A percentile compares a stretch with the other conserved stretches of the same genome.
phyloP scores from a whole-genome alignment of 192 early-diverging fungal genomes.

The Coemansia sp. region DNA sequence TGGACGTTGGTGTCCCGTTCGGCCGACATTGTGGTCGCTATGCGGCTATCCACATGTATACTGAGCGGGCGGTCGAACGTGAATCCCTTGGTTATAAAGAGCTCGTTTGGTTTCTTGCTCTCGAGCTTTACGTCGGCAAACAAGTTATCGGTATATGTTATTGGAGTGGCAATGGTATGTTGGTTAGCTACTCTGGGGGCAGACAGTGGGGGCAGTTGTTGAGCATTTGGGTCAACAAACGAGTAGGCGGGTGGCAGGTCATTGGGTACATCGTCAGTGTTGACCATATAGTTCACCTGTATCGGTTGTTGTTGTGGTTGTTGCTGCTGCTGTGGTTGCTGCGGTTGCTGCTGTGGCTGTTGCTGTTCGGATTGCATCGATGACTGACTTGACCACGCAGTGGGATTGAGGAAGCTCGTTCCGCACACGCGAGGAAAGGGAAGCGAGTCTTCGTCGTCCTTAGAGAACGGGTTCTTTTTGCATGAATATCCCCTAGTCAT shows the following conservation, averaged over 20 bases:
- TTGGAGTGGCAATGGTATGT: not conserved
- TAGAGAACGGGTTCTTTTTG: not conserved
- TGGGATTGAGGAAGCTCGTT: not conserved
- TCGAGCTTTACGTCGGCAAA: conserved; percentile 14
- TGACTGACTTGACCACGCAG: not conserved
- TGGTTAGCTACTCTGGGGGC: not conserved
- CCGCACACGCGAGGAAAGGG: not conserved
- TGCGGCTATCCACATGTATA: conserved; percentile 20
- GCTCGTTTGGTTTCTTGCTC: conserved; percentile 18
- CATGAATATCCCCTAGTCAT: not conserved
- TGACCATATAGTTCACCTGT: not conserved
- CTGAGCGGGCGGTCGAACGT: conserved; percentile 28
- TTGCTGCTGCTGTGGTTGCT: not conserved
- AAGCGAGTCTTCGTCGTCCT: not conserved
- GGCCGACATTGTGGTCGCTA: conserved; percentile 15
- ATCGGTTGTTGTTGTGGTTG: not conserved
- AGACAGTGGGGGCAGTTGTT: not conserved
- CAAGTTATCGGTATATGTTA: not conserved
- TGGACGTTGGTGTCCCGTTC: conserved; percentile 21
- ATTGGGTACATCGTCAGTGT: not conserved
- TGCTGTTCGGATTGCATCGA: not conserved
- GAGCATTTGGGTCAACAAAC: conserved; percentile 20
- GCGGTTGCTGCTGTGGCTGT: not conserved
- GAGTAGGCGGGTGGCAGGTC: conserved; percentile 42
- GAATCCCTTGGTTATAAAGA: conserved; percentile 28